A percentile compares a stretch with the other conserved stretches of the same genome.
These are phyloP conservation scores for Echeveria elegans DNA, from an alignment of 164 flowering plant genomes.

Conservation along the genomic window DNA sequence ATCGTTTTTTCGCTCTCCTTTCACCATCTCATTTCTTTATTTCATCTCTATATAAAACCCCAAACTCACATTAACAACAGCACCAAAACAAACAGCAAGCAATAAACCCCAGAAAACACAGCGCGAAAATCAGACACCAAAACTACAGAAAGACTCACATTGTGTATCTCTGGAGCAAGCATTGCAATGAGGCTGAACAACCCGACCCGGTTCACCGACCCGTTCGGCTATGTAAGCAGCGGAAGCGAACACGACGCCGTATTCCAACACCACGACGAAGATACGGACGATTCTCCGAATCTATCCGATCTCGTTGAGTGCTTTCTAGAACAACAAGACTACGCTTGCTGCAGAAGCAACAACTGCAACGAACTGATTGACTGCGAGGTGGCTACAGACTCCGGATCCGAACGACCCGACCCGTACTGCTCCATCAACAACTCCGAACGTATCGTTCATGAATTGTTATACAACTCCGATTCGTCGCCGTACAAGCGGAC, in stretches of 20 bases:
- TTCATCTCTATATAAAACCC: constrained; percentile 3
- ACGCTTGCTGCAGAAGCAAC: neutral
- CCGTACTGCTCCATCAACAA: constrained; percentile 14
- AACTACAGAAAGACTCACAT: neutral
- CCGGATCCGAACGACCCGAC: constrained; percentile 22
- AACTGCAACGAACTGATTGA: neutral
- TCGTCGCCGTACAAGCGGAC: constrained; percentile 24
- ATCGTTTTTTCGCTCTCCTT: neutral
- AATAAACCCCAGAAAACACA: neutral
- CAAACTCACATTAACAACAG: neutral
- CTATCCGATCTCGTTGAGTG: constrained; percentile 48
- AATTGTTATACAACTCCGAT: neutral
- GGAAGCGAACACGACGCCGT: constrained; percentile 51
- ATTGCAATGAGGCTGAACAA: constrained; percentile 11
- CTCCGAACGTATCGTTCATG: constrained; percentile 2
- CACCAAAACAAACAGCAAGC: neutral
- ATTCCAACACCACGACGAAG: constrained; percentile 6
- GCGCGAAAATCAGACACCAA: neutral
- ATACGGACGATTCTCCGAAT: constrained; percentile 24
- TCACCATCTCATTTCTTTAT: neutral
- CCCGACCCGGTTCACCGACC: constrained; percentile 42
- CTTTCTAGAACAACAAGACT: constrained; percentile 35
- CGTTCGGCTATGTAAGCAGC: constrained; percentile 42
- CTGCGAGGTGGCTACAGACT: constrained; percentile 6
- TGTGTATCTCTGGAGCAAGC: neutral